Conservation (phyloP, 2,329 filamentous ascomycete species). For the Nemania sp. region DNA sequence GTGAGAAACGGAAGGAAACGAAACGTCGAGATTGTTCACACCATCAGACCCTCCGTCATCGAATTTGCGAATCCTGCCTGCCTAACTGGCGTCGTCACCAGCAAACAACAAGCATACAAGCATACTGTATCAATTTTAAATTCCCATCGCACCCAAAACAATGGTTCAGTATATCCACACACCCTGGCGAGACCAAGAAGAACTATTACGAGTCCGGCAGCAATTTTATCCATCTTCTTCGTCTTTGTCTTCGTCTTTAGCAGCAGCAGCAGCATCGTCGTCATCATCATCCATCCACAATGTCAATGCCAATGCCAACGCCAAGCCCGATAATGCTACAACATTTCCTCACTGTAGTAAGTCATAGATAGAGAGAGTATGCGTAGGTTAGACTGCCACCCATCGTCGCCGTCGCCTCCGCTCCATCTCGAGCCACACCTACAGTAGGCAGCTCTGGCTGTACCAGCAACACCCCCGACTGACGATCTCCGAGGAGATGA, state of each 20-base stretch:
- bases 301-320: constrained; percentile 9
- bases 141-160: constrained; percentile 18
- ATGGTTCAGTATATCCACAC: constrained; percentile 81
- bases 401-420: constrained; percentile 15
- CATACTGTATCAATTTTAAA: constrained; percentile 8
- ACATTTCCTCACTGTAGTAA: constrained; percentile 25
- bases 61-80: neutral
- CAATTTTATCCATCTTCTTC: constrained; percentile 68
- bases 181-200: constrained; percentile 75
- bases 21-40: constrained; percentile 13
- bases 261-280: neutral
- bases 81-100: too few species aligned
- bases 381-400: constrained; percentile 1
- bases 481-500: constrained; percentile 36
- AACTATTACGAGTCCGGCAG: constrained; percentile 73
- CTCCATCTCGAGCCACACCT: constrained; percentile 17
- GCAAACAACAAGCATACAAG: neutral
- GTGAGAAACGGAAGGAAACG: neutral
- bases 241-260: constrained; percentile 4
- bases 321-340: constrained; percentile 31
- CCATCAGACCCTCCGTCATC: constrained; percentile 17
- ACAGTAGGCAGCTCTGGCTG: too few species aligned
- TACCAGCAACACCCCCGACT: constrained; percentile 18
- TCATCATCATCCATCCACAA: constrained; percentile 27
- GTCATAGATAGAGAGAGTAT: neutral